Percentiles rank a stretch among this genome's conserved stretches.
Evolutionary conservation across 768 basidiomycete genomes (phyloP).

Genomic region (Sistotremastrum suecicum): DNA sequence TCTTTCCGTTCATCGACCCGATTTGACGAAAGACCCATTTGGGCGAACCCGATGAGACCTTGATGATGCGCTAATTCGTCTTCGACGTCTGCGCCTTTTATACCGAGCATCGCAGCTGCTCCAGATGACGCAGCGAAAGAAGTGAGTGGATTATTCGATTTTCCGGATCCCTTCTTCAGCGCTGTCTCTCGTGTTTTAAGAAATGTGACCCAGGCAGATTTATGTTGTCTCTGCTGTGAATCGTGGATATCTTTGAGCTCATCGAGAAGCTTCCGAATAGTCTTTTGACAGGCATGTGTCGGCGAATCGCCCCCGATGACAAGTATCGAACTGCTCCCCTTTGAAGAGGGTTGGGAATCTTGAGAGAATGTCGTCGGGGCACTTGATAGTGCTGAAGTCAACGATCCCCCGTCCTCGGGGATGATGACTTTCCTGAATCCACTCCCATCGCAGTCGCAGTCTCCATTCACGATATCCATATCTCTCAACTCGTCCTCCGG

Average conservation of each 20-base stretch:
- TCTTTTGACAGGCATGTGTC: constrained; percentile 60
- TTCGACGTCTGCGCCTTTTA: constrained; percentile 46
- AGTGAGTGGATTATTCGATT: constrained; percentile 11
- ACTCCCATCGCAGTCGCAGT: constrained; percentile 28
- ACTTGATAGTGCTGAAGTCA: constrained; percentile 33
- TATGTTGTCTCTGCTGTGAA: constrained; percentile 47
- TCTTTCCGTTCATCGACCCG: constrained; percentile 54
- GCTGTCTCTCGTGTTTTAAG: constrained; percentile 52
- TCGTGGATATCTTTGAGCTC: constrained; percentile 78
- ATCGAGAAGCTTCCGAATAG: constrained; percentile 57
- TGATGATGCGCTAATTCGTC: constrained; percentile 73
- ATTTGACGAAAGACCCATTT: constrained; percentile 62
- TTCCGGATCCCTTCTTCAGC: constrained; percentile 16
- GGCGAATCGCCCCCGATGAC: constrained; percentile 48
- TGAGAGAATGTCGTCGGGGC: constrained; percentile 17
- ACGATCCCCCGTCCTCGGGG: too few relatives aligned
- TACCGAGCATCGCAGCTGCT: constrained; percentile 54
- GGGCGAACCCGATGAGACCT: constrained; percentile 81
- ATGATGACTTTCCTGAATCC: too few relatives aligned
- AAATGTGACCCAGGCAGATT: constrained; percentile 83
- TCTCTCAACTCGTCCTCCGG: constrained; percentile 34
- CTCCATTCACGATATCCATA: constrained; percentile 33
- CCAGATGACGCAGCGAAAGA: constrained; percentile 16
- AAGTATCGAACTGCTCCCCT: constrained; percentile 39
- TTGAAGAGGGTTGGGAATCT: constrained; percentile 1